Percentiles rank a stretch among this genome's conserved stretches.
phyloP scores from a whole-genome alignment of 2,329 filamentous ascomycete species.

The Neopestalotiopsis rosae region DNA sequence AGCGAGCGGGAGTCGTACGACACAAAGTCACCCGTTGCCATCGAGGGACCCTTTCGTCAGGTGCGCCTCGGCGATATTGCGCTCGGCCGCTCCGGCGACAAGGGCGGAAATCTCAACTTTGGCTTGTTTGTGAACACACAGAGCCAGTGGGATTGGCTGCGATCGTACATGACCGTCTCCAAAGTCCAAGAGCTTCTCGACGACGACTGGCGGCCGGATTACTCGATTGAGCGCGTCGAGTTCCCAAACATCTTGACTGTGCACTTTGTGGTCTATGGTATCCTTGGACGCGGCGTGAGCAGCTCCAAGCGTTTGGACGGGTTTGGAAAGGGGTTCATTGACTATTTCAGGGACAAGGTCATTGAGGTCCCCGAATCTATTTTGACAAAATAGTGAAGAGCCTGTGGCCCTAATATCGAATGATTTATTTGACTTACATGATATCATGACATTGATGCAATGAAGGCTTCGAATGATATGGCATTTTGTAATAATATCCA shows the following conservation, averaged over 20 bases:
- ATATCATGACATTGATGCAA: too few species aligned
- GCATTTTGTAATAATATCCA: too few species aligned
- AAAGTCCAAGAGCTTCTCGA: constrained; percentile 41
- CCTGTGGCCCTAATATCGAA: too few species aligned
- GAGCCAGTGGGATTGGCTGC: constrained; percentile 42
- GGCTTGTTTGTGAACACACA: constrained; percentile 26
- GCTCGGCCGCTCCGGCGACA: constrained; percentile 24
- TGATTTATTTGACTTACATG: too few species aligned
- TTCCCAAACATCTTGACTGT: constrained; percentile 43
- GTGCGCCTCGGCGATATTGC: constrained; percentile 22
- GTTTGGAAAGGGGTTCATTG: constrained; percentile 51
- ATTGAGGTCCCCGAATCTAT: background rate
- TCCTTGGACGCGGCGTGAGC: constrained; percentile 45
- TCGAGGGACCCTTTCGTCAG: background rate
- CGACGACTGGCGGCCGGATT: constrained; percentile 42
- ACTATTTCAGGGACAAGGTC: constrained; percentile 4
- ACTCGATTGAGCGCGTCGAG: constrained; percentile 45
- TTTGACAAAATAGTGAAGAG: background rate
- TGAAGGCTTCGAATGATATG: too few species aligned
- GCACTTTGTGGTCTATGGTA: constrained; percentile 49
- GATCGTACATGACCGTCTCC: constrained; percentile 38
- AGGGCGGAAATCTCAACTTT: constrained; percentile 26
- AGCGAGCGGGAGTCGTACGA: background rate
- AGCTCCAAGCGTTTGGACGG: constrained; percentile 47
- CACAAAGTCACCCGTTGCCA: background rate